Percentiles rank a stretch among this genome's conserved stretches.
These are phyloP conservation scores for Coriolopsis trogii DNA, from an alignment of 1,284 basidiomycete genomes.

Conservation along the genomic window DNA sequence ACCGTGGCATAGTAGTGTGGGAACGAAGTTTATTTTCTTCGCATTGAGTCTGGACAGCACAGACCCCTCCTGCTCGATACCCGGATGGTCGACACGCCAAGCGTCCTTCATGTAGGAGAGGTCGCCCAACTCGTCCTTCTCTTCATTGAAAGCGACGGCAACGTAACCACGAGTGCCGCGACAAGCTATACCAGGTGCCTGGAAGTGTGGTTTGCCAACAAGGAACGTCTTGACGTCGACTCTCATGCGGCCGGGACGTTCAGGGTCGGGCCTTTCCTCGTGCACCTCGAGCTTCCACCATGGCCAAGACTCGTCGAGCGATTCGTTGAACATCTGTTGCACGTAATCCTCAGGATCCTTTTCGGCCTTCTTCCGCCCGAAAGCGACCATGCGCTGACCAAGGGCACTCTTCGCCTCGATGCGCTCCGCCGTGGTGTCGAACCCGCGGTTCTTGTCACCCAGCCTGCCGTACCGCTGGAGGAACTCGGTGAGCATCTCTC, in stretches of 20 bases:
- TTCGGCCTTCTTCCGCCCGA: not conserved
- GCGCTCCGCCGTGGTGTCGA: not conserved
- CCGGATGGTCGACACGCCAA: not conserved
- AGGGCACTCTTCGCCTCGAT: not conserved
- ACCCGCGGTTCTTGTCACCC: not conserved
- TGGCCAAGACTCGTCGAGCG: not conserved
- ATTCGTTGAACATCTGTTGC: not conserved
- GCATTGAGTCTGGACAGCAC: slow-evolving; percentile 4
- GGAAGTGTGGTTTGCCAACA: slow-evolving; percentile 8
- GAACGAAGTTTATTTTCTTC: not conserved
- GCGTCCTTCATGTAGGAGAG: slow-evolving; percentile 13
- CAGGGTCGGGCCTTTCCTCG: not conserved
- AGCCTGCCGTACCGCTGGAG: slow-evolving; percentile 3
- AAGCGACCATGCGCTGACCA: not conserved
- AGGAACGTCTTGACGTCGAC: not conserved
- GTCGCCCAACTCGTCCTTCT: not conserved
- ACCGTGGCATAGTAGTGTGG: slow-evolving; percentile 9
- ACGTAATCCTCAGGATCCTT: not conserved
- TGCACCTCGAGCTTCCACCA: not conserved
- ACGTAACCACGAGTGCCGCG: slow-evolving; percentile 13
- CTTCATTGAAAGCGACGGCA: not conserved
- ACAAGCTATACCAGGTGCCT: not conserved
- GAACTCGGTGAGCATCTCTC: not conserved
- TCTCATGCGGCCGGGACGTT: too few species aligned
- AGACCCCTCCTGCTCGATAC: slow-evolving; percentile 1